These are phyloP conservation scores for Gossypium davidsonii DNA, from an alignment of 441 rosid species.

Conservation along the genomic window DNA sequence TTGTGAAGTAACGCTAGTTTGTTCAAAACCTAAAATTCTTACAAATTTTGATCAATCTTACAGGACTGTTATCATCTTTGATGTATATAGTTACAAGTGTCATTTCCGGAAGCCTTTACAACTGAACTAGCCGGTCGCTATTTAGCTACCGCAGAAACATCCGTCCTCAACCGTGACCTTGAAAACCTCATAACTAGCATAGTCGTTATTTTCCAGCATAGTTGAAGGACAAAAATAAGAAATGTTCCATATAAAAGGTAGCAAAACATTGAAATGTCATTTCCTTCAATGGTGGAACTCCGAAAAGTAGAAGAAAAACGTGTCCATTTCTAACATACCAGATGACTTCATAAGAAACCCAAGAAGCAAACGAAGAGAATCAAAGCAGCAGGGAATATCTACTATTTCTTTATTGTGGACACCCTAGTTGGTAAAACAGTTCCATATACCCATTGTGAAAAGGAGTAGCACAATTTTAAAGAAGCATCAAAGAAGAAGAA, in stretches of 20 bases:
- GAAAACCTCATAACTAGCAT: not conserved
- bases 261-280: not conserved
- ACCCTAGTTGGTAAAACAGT: constrained; percentile 23
- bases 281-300: not conserved
- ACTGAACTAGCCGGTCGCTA: not conserved
- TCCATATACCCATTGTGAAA: not conserved
- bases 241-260: not conserved
- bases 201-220: not conserved
- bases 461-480: not conserved
- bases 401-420: constrained; percentile 6
- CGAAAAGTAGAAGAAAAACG: constrained; percentile 1
- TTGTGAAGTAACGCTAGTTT: not conserved
- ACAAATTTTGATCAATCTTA: not conserved
- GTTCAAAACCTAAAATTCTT: not conserved
- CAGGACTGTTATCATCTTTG: not conserved
- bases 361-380: not conserved
- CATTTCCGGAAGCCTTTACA: not conserved
- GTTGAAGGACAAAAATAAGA: not conserved
- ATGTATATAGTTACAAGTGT: not conserved
- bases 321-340: not conserved
- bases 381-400: not conserved
- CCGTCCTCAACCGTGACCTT: not conserved
- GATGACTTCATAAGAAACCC: not conserved
- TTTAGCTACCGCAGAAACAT: not conserved
- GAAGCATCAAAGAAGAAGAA: not conserved